Evolutionary conservation across 2,329 filamentous ascomycete genomes (phyloP), one percentile per base, ranked within the genome.

Genomic region (Rhytidhysteron rufulum): DNA sequence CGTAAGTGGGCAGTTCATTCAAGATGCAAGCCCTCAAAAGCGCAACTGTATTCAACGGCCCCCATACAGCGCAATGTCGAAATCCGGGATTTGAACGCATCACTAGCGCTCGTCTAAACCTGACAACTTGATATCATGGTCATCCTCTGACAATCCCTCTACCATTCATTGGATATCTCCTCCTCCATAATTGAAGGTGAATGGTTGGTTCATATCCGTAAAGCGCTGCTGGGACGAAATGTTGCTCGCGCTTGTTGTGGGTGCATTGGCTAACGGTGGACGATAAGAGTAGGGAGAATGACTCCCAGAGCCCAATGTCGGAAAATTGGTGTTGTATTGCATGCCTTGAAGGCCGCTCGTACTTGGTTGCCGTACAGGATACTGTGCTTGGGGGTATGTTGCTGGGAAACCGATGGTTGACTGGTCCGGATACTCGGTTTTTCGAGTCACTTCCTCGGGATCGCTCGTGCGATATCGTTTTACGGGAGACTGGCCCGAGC

Each of bases 321-420:
- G n/a, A 33, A 33, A 19, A 15, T 17, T 17, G 4, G n/a, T n/a
- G 5, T 10, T 15, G 11, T 17, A 11, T 19, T 11, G 11, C n/a
- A 19, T 11, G 3, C 31, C n/a, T 11, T 16, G 18, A 15, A 16
- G 11, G n/a, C 18, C n/a, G 31, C 18, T 19, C 18, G 17, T 24
- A 15, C 21, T 37, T 3, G 34, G 21, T 16, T 37, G 21, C 29
- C 24, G 34, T 9, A 27, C 34, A 18, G 34, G 34, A 27, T 37
- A 37, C 24, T 37, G 34, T 19, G 21, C n/a, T 9, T 37, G n/a
- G 7, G 15, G 4, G 13, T 37, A 29, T n/a, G 6, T 35, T 15
- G 34, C 7, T 7, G n/a, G 34, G n/a, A 9, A 27, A 9, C 34
- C 34, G 10, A 22, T 5, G 8, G 24, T 17, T n/a, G 24, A 16